phyloP scores from a whole-genome alignment of 75 land plant species.

The Chamaecyparis obtusa region DNA sequence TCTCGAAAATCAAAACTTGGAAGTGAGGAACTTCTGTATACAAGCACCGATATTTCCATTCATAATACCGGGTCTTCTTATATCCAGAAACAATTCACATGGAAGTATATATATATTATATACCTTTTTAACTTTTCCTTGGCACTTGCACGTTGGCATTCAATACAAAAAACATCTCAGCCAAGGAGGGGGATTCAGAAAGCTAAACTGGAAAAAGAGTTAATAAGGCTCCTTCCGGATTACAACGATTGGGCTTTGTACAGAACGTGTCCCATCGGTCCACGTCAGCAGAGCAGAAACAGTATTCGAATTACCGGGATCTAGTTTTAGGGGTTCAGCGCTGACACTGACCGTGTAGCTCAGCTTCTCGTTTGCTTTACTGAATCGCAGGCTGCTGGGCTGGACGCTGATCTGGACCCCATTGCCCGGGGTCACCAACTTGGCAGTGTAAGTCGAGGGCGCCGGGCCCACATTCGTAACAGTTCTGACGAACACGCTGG shows the following conservation, averaged over 20 bases:
- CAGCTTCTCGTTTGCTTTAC: conserved; percentile 44
- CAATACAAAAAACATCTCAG: neutral
- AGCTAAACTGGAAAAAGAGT: neutral
- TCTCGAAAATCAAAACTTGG: neutral
- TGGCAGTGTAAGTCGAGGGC: conserved; percentile 32
- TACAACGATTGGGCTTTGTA: conserved; percentile 57
- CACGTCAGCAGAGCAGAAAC: conserved; percentile 41
- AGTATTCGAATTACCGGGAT: conserved; percentile 37
- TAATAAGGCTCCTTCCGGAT: neutral
- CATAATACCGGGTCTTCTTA: too few relatives aligned
- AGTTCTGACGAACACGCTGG: conserved; percentile 51
- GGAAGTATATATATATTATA: neutral
- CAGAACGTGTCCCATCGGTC: conserved; percentile 53
- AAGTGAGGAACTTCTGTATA: neutral
- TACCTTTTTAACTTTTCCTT: neutral
- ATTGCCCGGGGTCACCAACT: conserved; percentile 20
- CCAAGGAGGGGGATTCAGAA: neutral
- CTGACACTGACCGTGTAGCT: conserved; percentile 48
- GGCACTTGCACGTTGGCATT: neutral
- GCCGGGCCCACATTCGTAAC: conserved; percentile 71
- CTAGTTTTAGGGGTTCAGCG: conserved; percentile 24
- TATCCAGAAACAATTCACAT: neutral
- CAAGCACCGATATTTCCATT: too few relatives aligned
- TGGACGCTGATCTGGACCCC: conserved; percentile 48
- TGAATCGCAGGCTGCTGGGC: conserved; percentile 46